Percentiles rank a stretch among this genome's conserved stretches.
phyloP scores from a whole-genome alignment of 1,284 basidiomycete species.

The Irpex rosettiformis region DNA sequence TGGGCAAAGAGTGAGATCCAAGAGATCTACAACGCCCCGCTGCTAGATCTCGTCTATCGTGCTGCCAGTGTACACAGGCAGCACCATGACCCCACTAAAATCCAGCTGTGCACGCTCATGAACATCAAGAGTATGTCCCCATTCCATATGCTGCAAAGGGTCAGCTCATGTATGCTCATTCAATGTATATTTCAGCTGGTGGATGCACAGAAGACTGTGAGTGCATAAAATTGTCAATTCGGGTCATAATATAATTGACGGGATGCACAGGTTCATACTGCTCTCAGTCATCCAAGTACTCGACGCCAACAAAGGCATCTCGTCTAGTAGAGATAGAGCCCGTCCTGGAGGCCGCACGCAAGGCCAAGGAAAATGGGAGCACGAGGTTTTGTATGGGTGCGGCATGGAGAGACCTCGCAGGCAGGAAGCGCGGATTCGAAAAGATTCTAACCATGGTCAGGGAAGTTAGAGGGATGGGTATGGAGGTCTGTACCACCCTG shows the following conservation, averaged over 20 bases:
- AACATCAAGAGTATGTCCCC: constrained; percentile 92
- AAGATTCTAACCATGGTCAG: constrained; percentile 92
- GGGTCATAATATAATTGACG: neutral
- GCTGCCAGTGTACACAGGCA: constrained; percentile 83
- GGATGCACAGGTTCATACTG: constrained; percentile 85
- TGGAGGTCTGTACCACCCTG: constrained; percentile 98
- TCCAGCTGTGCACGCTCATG: constrained; percentile 97
- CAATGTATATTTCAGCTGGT: constrained; percentile 54
- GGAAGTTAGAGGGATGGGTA: constrained; percentile 85
- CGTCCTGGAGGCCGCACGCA: constrained; percentile 86
- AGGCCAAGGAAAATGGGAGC: constrained; percentile 94
- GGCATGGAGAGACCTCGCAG: constrained; percentile 96
- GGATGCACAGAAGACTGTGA: constrained; percentile 96
- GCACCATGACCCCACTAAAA: constrained; percentile 84
- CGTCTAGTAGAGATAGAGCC: constrained; percentile 90
- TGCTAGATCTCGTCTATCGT: constrained; percentile 85
- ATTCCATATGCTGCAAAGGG: neutral
- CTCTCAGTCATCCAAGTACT: constrained; percentile 92
- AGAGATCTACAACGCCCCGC: constrained; percentile 72
- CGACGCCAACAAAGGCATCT: constrained; percentile 87
- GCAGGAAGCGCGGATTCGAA: constrained; percentile 93
- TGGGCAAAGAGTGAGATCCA: constrained; percentile 76
- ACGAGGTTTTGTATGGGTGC: constrained; percentile 99
- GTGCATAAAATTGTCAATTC: constrained; percentile 24
- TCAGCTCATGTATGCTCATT: neutral